Conservation (phyloP, 192 early-diverging fungal genomes). For the Backusella mclennaniae region DNA sequence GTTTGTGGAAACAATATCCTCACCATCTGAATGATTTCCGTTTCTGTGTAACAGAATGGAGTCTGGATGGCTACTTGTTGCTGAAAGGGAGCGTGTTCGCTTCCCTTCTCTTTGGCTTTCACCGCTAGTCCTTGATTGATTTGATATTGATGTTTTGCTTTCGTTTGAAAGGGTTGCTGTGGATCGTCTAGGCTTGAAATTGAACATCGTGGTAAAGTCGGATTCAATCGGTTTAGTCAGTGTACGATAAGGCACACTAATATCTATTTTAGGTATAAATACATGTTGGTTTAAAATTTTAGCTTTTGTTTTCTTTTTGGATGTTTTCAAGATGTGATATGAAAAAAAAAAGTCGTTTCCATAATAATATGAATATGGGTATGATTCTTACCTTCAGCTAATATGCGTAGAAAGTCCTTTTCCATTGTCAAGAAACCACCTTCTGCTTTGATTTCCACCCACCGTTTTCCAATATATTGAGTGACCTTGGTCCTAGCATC, state of each 20-base stretch:
- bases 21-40: constrained; percentile 1
- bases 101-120: neutral
- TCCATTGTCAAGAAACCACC: constrained; percentile 32
- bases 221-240: constrained; percentile 31
- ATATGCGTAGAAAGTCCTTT: constrained; percentile 18
- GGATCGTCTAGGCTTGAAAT: constrained; percentile 24
- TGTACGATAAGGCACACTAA: constrained; percentile 27
- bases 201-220: constrained; percentile 32
- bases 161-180: neutral
- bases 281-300: neutral
- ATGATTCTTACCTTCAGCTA: constrained; percentile 25
- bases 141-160: neutral
- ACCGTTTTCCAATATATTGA: constrained; percentile 29
- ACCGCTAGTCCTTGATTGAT: neutral
- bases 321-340: constrained; percentile 4
- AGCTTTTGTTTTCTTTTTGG: neutral
- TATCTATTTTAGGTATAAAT: constrained; percentile 18
- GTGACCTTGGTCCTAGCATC: constrained; percentile 17
- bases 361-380: neutral
- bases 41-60: neutral
- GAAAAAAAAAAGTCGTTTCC: neutral
- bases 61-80: neutral
- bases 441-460: constrained; percentile 31
- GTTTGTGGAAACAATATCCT: neutral
- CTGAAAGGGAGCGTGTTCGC: neutral